Evolutionary conservation across 164 flowering plant genomes (phyloP).

Genomic region (Kalanchoe fedtschenkoi): DNA sequence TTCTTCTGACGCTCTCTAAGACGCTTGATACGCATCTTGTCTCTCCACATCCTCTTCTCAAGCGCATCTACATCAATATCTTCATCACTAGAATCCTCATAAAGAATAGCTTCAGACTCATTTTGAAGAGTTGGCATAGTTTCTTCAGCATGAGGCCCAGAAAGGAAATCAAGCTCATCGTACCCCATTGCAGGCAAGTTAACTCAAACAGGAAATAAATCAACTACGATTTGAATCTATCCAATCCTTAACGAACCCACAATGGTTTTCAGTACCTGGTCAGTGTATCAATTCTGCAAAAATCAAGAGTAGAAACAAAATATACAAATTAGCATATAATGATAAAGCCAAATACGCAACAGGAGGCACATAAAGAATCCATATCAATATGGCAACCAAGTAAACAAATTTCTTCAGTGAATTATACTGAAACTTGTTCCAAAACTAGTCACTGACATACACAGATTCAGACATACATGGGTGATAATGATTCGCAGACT

Average conservation of each 20-base stretch:
- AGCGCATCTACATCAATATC: conserved; percentile 25
- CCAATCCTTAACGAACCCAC: background rate
- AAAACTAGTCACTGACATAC: too few species aligned
- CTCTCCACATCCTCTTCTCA: conserved; percentile 36
- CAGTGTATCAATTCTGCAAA: background rate
- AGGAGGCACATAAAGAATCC: background rate
- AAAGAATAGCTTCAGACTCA: background rate
- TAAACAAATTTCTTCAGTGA: too few species aligned
- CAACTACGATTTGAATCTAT: background rate
- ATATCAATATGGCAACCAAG: too few species aligned
- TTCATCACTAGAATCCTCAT: conserved; percentile 9
- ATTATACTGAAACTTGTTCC: too few species aligned
- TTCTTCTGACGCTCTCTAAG: conserved; percentile 13
- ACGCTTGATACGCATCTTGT: conserved; percentile 22
- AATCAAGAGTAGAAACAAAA: background rate
- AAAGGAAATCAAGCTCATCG: background rate
- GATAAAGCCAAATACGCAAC: background rate
- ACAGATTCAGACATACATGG: too few species aligned
- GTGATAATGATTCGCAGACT: too few species aligned
- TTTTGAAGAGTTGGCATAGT: background rate
- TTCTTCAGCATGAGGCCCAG: background rate
- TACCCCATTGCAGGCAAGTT: background rate
- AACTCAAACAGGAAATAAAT: background rate
- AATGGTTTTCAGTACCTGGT: background rate
- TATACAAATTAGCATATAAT: background rate